Evolutionary conservation across 164 flowering plant species (phyloP), one percentile per base, ranked within the genome.

Genomic region (Stephania japonica): DNA sequence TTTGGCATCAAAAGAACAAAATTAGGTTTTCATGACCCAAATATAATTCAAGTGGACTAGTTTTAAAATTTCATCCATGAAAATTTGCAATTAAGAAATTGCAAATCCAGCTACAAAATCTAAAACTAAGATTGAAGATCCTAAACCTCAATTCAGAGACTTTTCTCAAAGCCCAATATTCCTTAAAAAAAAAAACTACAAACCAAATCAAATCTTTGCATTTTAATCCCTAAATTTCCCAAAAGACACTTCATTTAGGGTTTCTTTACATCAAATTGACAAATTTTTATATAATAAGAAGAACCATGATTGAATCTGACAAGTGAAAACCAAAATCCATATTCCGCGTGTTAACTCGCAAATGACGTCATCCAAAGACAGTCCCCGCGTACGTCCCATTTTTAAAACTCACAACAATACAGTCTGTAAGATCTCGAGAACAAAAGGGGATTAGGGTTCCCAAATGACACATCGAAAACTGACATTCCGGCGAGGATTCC

Each of bases 71-170:
- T 21, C 0, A 61, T 5, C 25, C 25, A 21, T 61, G 24, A 3
- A 63, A 19, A 9, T 12, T 32, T 2, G 0, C 38, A 65, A 65
- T 65, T 25, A 21, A 63, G 24, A 63, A 63, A n/a, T 25, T 23
- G 26, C 21, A 49, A 72, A 68, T 72, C 75, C 59, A 68, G 56
- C 70, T 44, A 42, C 32, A 42, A 56, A 16, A 38, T 50, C 64
- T 41, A 7, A 70, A 38, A 7, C 26, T 50, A 50, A 27, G 72
- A 70, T 56, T 50, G 41, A 16, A 21, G 27, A 42, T 42, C 56
- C 26, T 2, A 53, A 68, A 44, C 12, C 12, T 16, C 16, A 47
- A 47, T 47, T 47, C 16, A 47, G 12, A 16, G 53, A 32, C 38
- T 32, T 47, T 47, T 47, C 53, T 47, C 53, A 8, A 47, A 47